Evolutionary conservation across 148 eudicot genomes (phyloP).

Genomic region (Nepenthes mirabilis): DNA sequence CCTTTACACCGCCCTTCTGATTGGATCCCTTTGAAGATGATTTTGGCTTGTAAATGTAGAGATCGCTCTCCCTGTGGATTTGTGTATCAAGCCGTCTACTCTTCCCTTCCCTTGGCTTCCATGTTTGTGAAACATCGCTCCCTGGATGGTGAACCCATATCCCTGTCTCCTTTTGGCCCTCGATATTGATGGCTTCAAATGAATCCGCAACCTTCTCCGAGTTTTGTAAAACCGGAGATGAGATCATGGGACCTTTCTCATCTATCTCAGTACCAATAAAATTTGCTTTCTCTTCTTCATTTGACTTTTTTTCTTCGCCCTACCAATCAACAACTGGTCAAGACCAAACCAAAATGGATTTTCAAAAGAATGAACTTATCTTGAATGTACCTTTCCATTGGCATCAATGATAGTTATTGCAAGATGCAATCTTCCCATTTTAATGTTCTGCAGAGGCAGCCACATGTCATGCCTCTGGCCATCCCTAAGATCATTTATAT

Average conservation of each 20-base stretch:
- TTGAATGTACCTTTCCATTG: conserved; percentile 39
- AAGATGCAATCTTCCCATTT: conserved; percentile 73
- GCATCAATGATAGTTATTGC: conserved; percentile 59
- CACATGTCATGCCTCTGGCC: conserved; percentile 89
- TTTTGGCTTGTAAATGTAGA: conserved; percentile 19
- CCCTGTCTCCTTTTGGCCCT: conserved; percentile 69
- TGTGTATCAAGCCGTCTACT: conserved; percentile 25
- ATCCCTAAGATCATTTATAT: conserved; percentile 48
- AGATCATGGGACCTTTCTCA: conserved; percentile 6
- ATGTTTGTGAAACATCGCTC: conserved; percentile 46
- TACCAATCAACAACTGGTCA: not conserved
- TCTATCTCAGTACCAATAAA: conserved; percentile 16
- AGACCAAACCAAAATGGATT: not conserved
- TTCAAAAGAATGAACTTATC: not conserved
- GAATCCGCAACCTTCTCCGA: conserved; percentile 28
- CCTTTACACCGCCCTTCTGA: conserved; percentile 17
- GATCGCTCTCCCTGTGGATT: conserved; percentile 14
- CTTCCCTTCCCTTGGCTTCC: conserved; percentile 88
- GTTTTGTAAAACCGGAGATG: conserved; percentile 12
- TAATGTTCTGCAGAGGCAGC: conserved; percentile 65
- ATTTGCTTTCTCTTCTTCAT: conserved; percentile 11
- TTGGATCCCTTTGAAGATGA: conserved; percentile 17
- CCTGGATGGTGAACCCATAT: conserved; percentile 88
- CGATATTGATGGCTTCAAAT: conserved; percentile 57
- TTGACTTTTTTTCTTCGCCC: conserved; percentile 13